These are phyloP conservation scores for Cardamine chenopodiifolia DNA, from an alignment of 345 rosid species.

Conservation along the genomic window DNA sequence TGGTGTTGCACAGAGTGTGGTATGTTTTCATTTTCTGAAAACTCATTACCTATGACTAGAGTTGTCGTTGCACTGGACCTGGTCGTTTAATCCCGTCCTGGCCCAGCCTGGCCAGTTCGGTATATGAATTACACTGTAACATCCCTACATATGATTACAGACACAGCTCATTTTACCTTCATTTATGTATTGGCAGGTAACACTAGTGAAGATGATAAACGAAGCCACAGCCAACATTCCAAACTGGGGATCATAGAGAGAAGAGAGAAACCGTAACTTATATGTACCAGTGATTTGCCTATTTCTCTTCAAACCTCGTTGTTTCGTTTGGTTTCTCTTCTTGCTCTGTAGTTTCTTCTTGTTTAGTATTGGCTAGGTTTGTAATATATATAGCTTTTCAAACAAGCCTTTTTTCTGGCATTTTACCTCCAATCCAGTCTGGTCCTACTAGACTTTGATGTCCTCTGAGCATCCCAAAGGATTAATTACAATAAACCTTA, in stretches of 20 bases:
- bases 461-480: background rate
- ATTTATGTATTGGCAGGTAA: conserved; percentile 57
- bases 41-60: background rate
- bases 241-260: conserved; percentile 63
- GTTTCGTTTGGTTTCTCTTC: background rate
- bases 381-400: conserved; percentile 22
- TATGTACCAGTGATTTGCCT: background rate
- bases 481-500: background rate
- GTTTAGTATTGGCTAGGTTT: conserved; percentile 5
- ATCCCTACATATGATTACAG: background rate
- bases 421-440: background rate
- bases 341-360: background rate
- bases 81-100: background rate
- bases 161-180: conserved; percentile 11
- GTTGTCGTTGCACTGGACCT: background rate
- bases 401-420: background rate
- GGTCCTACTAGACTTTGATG: conserved; percentile 7
- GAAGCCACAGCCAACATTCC: conserved; percentile 91
- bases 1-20: conserved; percentile 96
- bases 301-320: conserved; percentile 7
- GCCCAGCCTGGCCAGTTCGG: background rate
- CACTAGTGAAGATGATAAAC: conserved; percentile 89
- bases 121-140: background rate
- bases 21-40: conserved; percentile 46
- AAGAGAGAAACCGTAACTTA: background rate